Conservation (phyloP, 2,329 filamentous ascomycete genomes). For the Chrysoporthe austroafricana region DNA sequence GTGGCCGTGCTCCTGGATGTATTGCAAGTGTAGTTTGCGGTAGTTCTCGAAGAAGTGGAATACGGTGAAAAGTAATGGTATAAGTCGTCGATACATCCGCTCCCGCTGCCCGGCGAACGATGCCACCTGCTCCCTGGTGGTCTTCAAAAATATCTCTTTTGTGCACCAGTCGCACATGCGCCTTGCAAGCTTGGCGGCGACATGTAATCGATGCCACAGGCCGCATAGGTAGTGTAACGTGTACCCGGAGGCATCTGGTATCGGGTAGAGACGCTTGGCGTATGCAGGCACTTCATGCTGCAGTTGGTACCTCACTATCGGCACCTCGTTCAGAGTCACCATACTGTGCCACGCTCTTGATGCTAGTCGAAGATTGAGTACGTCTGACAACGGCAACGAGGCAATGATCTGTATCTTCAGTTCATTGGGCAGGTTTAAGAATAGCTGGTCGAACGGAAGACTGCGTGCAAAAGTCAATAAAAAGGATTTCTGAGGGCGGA, state of each 20-base stretch:
- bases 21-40: slow-evolving; percentile 60
- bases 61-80: slow-evolving; percentile 66
- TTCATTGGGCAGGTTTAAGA: slow-evolving; percentile 62
- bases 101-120: slow-evolving; percentile 65
- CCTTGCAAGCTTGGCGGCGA: slow-evolving; percentile 64
- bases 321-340: slow-evolving; percentile 62
- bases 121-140: slow-evolving; percentile 55
- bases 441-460: slow-evolving; percentile 59
- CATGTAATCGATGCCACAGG: slow-evolving; percentile 68
- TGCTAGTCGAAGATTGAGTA: slow-evolving; percentile 61
- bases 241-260: slow-evolving; percentile 50
- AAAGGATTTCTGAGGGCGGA: slow-evolving; percentile 10
- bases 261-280: slow-evolving; percentile 62
- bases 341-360: slow-evolving; percentile 64
- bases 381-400: slow-evolving; percentile 61
- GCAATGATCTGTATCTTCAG: slow-evolving; percentile 66
- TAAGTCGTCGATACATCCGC: slow-evolving; percentile 66
- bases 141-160: slow-evolving; percentile 66
- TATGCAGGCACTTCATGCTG: slow-evolving; percentile 64
- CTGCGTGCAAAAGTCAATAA: slow-evolving; percentile 31
- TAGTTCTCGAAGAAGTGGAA: slow-evolving; percentile 72
- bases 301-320: slow-evolving; percentile 65
- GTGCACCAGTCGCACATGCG: slow-evolving; percentile 68
- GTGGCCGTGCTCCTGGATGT: slow-evolving; percentile 56
- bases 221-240: slow-evolving; percentile 66